phyloP scores from a whole-genome alignment of 208 protist genomes.

The Acanthamoeba culbertsoni region DNA sequence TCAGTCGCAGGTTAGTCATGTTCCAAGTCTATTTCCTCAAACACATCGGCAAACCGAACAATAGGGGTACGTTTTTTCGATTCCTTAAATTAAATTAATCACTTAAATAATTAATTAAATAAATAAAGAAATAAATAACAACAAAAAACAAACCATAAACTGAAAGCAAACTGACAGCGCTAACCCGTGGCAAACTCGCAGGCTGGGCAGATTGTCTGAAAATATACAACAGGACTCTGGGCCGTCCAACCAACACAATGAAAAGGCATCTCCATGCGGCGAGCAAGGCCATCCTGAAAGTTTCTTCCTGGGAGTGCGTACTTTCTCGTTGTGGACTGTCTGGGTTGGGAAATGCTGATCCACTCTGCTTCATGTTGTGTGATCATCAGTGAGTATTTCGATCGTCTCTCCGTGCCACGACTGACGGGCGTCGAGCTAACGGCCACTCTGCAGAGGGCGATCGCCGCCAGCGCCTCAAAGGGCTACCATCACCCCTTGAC shows the following conservation, averaged over 20 bases:
- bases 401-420: neutral
- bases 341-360: neutral
- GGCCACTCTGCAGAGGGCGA: neutral
- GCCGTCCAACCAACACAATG: neutral
- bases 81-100: neutral
- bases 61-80: neutral
- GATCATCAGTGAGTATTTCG: neutral
- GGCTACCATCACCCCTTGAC: neutral
- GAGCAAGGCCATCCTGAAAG: neutral
- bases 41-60: neutral
- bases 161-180: too few species aligned
- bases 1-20: neutral
- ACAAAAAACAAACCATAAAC: too few species aligned
- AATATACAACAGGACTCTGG: neutral
- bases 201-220: neutral
- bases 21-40: conserved; percentile 52
- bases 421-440: neutral
- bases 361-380: neutral
- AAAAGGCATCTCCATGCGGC: neutral
- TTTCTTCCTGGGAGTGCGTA: neutral
- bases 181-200: neutral
- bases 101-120: too few species aligned
- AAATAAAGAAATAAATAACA: too few species aligned
- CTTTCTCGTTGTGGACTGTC: neutral
- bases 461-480: neutral